Evolutionary conservation across 768 basidiomycete genomes (phyloP).

Genomic region (Butyriboletus loyo): DNA sequence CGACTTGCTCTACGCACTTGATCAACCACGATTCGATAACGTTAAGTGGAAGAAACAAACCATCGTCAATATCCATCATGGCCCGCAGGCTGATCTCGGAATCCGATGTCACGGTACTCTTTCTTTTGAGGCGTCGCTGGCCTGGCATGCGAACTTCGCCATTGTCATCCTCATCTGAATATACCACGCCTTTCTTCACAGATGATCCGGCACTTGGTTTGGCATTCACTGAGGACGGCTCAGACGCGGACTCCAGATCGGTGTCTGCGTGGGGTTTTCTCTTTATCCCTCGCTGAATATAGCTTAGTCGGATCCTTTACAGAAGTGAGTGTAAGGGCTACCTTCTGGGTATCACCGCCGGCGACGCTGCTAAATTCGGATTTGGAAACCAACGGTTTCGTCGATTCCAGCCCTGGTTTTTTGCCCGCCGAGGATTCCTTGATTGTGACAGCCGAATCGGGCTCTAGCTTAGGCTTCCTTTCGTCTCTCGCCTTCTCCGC

Average conservation of each 20-base stretch:
- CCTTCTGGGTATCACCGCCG: slow-evolving; percentile 3
- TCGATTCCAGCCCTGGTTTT: not conserved
- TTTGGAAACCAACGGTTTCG: not conserved
- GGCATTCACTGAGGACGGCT: not conserved
- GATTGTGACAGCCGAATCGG: not conserved
- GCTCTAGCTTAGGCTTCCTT: slow-evolving; percentile 18
- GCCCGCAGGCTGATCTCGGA: slow-evolving; percentile 46
- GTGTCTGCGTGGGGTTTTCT: slow-evolving; percentile 41
- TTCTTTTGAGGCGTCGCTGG: slow-evolving; percentile 30
- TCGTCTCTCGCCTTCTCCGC: slow-evolving; percentile 10
- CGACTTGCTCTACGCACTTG: slow-evolving; percentile 21
- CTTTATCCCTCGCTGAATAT: slow-evolving; percentile 34
- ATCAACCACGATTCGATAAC: slow-evolving; percentile 14
- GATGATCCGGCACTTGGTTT: slow-evolving; percentile 16
- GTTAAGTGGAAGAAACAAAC: slow-evolving; percentile 38
- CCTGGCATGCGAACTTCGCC: slow-evolving; percentile 28
- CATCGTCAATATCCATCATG: slow-evolving; percentile 79
- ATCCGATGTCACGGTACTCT: slow-evolving; percentile 40
- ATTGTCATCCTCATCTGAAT: slow-evolving; percentile 60
- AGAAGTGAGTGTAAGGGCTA: not conserved
- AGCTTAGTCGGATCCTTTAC: slow-evolving; percentile 15
- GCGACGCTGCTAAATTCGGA: not conserved
- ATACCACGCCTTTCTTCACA: slow-evolving; percentile 45
- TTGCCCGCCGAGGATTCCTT: not conserved
- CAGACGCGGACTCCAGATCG: slow-evolving; percentile 28